Conservation (phyloP, 768 basidiomycete species). For the Tephrocybe sp. region DNA sequence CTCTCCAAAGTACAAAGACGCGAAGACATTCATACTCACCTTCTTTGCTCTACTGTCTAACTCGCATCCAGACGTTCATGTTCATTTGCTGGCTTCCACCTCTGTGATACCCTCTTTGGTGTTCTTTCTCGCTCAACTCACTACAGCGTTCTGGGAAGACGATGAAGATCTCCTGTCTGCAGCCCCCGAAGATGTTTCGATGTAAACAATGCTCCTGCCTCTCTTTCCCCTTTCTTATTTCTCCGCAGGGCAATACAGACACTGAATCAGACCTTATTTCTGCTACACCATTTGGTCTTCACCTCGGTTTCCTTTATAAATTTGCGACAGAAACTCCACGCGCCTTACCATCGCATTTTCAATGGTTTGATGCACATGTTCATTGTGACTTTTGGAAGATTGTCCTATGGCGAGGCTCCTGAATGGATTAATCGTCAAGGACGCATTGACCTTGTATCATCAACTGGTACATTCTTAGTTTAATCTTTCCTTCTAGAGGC, state of each 20-base stretch:
- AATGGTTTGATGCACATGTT: constrained; percentile 70
- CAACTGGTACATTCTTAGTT: constrained; percentile 48
- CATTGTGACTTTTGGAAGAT: constrained; percentile 72
- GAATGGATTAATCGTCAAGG: constrained; percentile 50
- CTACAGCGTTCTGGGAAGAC: constrained; percentile 68
- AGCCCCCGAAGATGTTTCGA: constrained; percentile 31
- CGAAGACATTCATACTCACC: constrained; percentile 36
- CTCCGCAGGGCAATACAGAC: constrained; percentile 46
- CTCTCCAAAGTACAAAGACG: constrained; percentile 19
- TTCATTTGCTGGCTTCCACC: constrained; percentile 43
- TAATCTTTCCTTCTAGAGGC: not conserved
- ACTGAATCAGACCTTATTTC: constrained; percentile 51
- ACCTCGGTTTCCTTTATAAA: constrained; percentile 44
- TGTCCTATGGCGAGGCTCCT: constrained; percentile 69
- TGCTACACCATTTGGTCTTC: constrained; percentile 67
- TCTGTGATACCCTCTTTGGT: constrained; percentile 68
- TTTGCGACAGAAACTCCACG: constrained; percentile 59
- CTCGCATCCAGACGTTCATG: constrained; percentile 36
- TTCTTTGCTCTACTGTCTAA: constrained; percentile 44
- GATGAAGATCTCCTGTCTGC: constrained; percentile 39
- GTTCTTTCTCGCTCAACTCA: constrained; percentile 49
- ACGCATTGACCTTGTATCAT: constrained; percentile 40
- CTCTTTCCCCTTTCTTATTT: not conserved
- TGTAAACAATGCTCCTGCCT: constrained; percentile 30
- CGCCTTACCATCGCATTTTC: constrained; percentile 53